These are phyloP conservation scores for Metrosideros polymorpha DNA, from an alignment of 441 rosid genomes.

Conservation along the genomic window DNA sequence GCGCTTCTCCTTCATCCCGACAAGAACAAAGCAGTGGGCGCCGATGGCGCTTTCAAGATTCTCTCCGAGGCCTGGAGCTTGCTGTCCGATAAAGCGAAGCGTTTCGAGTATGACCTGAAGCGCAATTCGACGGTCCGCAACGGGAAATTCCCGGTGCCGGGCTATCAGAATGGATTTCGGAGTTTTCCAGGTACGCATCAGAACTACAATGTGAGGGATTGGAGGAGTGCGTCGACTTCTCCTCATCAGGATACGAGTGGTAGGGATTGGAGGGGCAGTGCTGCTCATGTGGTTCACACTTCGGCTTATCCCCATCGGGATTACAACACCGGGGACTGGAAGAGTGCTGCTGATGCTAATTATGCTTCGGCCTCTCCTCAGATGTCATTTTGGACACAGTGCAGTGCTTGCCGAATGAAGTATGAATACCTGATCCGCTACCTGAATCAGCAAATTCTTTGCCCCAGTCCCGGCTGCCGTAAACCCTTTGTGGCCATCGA, in stretches of 20 bases:
- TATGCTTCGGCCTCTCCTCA: conserved; percentile 8
- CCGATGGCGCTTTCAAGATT: conserved; percentile 46
- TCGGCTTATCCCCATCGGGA: conserved; percentile 5
- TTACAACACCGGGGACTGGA: conserved; percentile 13
- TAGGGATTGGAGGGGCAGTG: neutral
- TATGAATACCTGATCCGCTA: conserved; percentile 34
- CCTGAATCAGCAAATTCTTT: conserved; percentile 13
- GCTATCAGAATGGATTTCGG: conserved; percentile 21
- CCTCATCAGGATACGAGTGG: neutral
- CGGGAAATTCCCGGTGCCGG: conserved; percentile 10
- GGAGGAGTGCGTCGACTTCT: conserved; percentile 10
- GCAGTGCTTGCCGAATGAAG: conserved; percentile 32
- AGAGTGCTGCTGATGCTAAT: conserved; percentile 8
- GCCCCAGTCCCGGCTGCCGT: conserved; percentile 31
- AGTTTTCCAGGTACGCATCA: conserved; percentile 7
- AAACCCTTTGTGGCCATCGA: conserved; percentile 37
- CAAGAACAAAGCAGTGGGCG: conserved; percentile 38
- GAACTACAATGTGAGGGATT: conserved; percentile 11
- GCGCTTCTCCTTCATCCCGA: conserved; percentile 52
- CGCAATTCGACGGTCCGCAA: conserved; percentile 14
- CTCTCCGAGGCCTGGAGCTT: conserved; percentile 43
- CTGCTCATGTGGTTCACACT: neutral
- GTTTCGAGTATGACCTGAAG: conserved; percentile 39
- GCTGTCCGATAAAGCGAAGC: conserved; percentile 38
- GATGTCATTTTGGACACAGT: conserved; percentile 48